Evolutionary conservation across 805 yeast species (phyloP).

Genomic region (Starmerella geochares): DNA sequence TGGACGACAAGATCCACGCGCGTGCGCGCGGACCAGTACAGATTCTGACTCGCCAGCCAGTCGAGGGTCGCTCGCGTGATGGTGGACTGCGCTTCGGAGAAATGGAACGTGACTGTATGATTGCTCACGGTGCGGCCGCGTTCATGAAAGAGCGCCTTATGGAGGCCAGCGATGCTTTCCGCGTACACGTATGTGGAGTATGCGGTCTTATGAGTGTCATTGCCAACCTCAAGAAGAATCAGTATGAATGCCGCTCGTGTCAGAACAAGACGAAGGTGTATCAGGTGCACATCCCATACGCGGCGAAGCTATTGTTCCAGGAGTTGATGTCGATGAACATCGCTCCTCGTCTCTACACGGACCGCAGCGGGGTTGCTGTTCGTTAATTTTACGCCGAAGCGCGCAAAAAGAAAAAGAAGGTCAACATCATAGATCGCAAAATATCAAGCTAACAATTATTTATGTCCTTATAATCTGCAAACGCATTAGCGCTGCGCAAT

Average conservation of each 20-base stretch:
- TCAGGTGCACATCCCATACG: slow-evolving; percentile 96
- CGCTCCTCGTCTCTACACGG: slow-evolving; percentile 94
- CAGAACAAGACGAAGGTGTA: slow-evolving; percentile 96
- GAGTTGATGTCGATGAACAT: slow-evolving; percentile 99
- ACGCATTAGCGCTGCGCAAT: too few relatives aligned
- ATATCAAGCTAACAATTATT: background rate
- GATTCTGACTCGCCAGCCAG: slow-evolving; percentile 95
- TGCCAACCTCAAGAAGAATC: slow-evolving; percentile 94
- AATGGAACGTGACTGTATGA: slow-evolving; percentile 99
- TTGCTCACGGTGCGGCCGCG: slow-evolving; percentile 99
- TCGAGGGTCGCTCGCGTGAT: slow-evolving; percentile 97
- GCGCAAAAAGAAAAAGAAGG: background rate
- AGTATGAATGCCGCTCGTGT: slow-evolving; percentile 97
- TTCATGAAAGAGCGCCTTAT: slow-evolving; percentile 93
- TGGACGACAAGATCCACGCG: slow-evolving; percentile 97
- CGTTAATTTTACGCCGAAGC: too few relatives aligned
- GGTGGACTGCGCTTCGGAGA: slow-evolving; percentile 99
- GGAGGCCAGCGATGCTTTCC: slow-evolving; percentile 98
- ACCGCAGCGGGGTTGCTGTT: slow-evolving; percentile 52
- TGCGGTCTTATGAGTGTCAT: slow-evolving; percentile 98
- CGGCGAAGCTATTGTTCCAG: slow-evolving; percentile 95
- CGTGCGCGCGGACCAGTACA: slow-evolving; percentile 99
- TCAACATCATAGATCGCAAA: background rate
- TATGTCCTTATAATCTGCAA: too few relatives aligned
- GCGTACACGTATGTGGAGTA: slow-evolving; percentile 96